A percentile compares a stretch with the other conserved stretches of the same genome.
These are phyloP conservation scores for Leccinum subrobustum DNA, from an alignment of 1,284 basidiomycete species.

Conservation along the genomic window DNA sequence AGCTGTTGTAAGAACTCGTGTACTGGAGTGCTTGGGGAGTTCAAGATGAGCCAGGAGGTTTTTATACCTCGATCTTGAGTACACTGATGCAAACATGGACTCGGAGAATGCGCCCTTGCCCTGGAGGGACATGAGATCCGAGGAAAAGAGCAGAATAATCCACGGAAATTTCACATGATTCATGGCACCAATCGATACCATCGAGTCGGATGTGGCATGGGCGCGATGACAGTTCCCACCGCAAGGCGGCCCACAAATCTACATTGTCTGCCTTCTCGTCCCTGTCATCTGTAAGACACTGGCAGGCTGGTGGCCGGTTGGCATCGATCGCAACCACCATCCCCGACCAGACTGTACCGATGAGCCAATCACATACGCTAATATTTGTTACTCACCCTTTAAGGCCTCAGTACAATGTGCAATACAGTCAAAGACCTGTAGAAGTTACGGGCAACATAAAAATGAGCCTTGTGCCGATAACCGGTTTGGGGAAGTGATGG, in stretches of 20 bases:
- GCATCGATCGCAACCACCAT: neutral
- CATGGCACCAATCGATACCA: neutral
- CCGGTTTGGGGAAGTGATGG: neutral
- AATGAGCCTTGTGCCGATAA: neutral
- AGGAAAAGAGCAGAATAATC: neutral
- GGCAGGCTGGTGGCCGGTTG: neutral
- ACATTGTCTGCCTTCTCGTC: neutral
- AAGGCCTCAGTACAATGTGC: neutral
- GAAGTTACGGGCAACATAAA: neutral
- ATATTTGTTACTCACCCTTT: neutral
- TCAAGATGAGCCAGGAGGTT: neutral
- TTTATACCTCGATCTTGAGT: conserved; percentile 12
- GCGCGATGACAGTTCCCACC: neutral
- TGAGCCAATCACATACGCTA: neutral
- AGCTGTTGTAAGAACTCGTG: conserved; percentile 8
- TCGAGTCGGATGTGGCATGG: neutral
- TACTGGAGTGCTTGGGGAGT: conserved; percentile 8
- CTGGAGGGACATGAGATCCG: conserved; percentile 1
- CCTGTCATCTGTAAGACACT: neutral
- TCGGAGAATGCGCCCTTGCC: neutral
- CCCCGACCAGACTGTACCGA: neutral
- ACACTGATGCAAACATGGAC: neutral
- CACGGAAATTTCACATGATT: neutral
- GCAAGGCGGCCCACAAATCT: neutral
- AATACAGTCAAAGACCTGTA: neutral